Conservation (phyloP, 331 rosid genomes). For the Prunus yedoensis region DNA sequence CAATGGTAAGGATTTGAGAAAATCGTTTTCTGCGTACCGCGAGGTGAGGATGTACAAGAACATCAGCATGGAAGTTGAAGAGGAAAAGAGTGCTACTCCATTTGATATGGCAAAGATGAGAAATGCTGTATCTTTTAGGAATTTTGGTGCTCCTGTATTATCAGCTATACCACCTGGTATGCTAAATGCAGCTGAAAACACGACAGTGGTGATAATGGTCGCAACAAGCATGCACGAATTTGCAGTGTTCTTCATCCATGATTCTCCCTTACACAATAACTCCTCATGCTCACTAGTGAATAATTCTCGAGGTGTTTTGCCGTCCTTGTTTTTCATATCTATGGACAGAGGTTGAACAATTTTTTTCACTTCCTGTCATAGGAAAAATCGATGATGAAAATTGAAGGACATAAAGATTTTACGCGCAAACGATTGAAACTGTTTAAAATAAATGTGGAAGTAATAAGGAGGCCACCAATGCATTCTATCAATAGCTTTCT, state of each 20-base stretch:
- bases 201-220: constrained; percentile 41
- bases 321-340: constrained; percentile 28
- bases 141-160: constrained; percentile 19
- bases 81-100: constrained; percentile 13
- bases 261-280: constrained; percentile 31
- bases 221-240: constrained; percentile 37
- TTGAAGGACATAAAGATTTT: no score
- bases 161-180: constrained; percentile 33
- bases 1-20: constrained; percentile 17
- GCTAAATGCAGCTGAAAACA: constrained; percentile 30
- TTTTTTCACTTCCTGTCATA: constrained; percentile 41
- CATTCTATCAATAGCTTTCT: no score
- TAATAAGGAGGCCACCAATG: no score
- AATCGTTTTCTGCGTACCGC: constrained; percentile 17
- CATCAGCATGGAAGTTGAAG: constrained; percentile 22
- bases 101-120: constrained; percentile 23
- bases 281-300: constrained; percentile 27
- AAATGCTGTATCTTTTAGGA: background rate
- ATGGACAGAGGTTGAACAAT: constrained; percentile 23
- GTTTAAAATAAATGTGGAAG: no score
- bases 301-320: constrained; percentile 34
- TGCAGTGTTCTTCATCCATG: constrained; percentile 45
- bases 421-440: no score
- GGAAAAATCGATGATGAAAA: background rate
- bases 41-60: constrained; percentile 27